A percentile compares a stretch with the other conserved stretches of the same genome.
phyloP scores from a whole-genome alignment of 768 basidiomycete species.

The Agaricus subrufescens region DNA sequence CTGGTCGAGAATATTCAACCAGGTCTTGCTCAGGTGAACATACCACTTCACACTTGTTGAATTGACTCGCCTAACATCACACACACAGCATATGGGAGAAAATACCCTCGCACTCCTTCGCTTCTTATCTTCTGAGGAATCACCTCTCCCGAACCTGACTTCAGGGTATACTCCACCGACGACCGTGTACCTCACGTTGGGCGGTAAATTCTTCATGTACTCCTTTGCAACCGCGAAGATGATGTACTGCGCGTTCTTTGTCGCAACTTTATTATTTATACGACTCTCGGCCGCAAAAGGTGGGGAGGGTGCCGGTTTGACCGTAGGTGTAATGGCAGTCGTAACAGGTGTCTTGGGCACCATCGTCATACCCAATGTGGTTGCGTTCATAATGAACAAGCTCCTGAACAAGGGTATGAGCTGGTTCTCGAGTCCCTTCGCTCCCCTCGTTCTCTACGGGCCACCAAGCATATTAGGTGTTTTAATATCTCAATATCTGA shows the following conservation, averaged over 20 bases:
- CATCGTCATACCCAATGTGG: constrained; percentile 58
- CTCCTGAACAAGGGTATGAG: constrained; percentile 69
- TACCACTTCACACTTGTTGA: background rate
- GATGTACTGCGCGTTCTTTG: constrained; percentile 51
- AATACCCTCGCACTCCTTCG: constrained; percentile 78
- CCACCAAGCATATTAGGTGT: constrained; percentile 68
- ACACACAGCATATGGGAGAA: constrained; percentile 76
- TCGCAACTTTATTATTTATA: constrained; percentile 41
- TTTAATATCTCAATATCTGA: constrained; percentile 55
- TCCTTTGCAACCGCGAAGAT: constrained; percentile 67
- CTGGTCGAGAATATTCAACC: constrained; percentile 78
- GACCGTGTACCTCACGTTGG: constrained; percentile 74
- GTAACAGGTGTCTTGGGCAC: constrained; percentile 50
- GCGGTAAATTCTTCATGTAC: constrained; percentile 74
- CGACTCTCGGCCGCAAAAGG: constrained; percentile 23
- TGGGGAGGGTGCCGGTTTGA: constrained; percentile 24
- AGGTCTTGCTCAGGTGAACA: constrained; percentile 63
- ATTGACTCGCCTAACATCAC: constrained; percentile 2
- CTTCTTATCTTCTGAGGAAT: constrained; percentile 65
- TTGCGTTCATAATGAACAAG: constrained; percentile 64
- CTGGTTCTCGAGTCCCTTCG: constrained; percentile 78
- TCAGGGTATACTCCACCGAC: constrained; percentile 45
- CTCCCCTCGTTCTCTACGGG: constrained; percentile 64
- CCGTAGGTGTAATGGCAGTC: constrained; percentile 44
- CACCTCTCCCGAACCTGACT: constrained; percentile 64